Evolutionary conservation across 1,284 basidiomycete species (phyloP).

Genomic region (Athelia psychrophila): DNA sequence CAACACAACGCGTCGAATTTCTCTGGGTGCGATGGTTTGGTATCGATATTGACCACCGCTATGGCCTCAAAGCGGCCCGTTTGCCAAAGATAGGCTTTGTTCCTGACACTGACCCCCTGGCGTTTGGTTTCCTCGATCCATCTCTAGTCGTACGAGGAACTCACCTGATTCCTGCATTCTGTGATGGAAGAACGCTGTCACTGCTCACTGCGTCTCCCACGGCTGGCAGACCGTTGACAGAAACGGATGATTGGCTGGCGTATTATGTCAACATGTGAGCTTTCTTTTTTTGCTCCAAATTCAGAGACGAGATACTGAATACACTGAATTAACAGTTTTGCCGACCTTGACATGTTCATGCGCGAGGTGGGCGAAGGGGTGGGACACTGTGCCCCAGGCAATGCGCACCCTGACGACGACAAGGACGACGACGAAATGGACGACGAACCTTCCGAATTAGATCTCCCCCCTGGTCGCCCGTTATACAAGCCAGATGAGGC

Average conservation of each 20-base stretch:
- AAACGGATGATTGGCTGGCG: slow-evolving; percentile 10
- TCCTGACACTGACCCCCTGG: neutral
- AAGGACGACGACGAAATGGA: slow-evolving; percentile 5
- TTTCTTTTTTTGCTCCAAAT: slow-evolving; percentile 10
- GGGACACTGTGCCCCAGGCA: slow-evolving; percentile 4
- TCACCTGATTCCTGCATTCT: slow-evolving; percentile 19
- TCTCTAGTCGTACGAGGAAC: slow-evolving; percentile 7
- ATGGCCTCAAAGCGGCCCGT: slow-evolving; percentile 2
- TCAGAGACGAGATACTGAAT: neutral
- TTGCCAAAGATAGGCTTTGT: slow-evolving; percentile 15
- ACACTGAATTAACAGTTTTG: slow-evolving; percentile 10
- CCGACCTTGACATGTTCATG: slow-evolving; percentile 13
- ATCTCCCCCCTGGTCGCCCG: too few species aligned
- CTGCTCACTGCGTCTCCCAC: slow-evolving; percentile 2
- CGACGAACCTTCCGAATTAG: neutral
- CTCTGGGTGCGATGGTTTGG: slow-evolving; percentile 14
- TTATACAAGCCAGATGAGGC: too few species aligned
- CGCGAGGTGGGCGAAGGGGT: slow-evolving; percentile 4
- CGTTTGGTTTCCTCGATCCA: slow-evolving; percentile 12
- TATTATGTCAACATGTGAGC: slow-evolving; percentile 18
- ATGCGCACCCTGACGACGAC: slow-evolving; percentile 5
- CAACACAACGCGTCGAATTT: neutral
- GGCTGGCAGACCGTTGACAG: neutral
- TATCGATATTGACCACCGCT: slow-evolving; percentile 1
- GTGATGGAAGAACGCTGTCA: slow-evolving; percentile 11